phyloP scores from a whole-genome alignment of 2,329 filamentous ascomycete genomes.

The Sporothrix pseudoabietina region DNA sequence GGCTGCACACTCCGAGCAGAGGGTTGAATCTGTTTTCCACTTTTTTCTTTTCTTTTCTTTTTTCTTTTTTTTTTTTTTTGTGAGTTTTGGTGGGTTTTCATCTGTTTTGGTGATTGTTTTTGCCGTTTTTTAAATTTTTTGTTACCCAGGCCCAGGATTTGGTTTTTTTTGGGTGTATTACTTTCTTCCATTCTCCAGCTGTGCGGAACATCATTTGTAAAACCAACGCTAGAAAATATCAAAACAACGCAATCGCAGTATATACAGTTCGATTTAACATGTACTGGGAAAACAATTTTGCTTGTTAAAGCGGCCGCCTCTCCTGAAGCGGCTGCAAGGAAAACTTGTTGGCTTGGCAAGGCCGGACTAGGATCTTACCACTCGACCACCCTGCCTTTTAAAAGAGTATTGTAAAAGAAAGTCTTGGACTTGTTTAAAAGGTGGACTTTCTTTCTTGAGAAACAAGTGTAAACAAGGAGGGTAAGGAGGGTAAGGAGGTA shows the following conservation, averaged over 20 bases:
- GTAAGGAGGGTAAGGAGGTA: background rate
- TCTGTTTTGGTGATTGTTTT: background rate
- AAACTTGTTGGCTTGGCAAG: conserved; percentile 18
- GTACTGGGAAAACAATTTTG: background rate
- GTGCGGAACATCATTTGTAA: too few relatives aligned
- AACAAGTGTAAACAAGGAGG: background rate
- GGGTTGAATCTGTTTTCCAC: too few relatives aligned
- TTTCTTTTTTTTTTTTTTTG: background rate
- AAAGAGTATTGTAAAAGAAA: conserved; percentile 12
- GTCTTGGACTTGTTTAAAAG: background rate
- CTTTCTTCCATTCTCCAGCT: too few relatives aligned
- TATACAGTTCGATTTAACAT: too few relatives aligned
- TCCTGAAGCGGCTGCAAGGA: conserved; percentile 12
- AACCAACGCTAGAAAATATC: too few relatives aligned
- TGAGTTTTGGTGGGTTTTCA: background rate
- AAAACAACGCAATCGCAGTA: background rate
- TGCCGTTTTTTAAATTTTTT: background rate
- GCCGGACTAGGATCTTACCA: background rate
- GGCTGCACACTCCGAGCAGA: background rate
- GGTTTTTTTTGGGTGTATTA: background rate
- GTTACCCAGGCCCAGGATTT: too few relatives aligned
- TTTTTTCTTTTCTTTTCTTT: background rate
- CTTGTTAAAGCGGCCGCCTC: background rate
- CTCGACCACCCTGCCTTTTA: conserved; percentile 18
- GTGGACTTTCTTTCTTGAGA: background rate